These are phyloP conservation scores for Paralagenidium karlingii DNA, from an alignment of 352 stramenopile species.

Conservation along the genomic window DNA sequence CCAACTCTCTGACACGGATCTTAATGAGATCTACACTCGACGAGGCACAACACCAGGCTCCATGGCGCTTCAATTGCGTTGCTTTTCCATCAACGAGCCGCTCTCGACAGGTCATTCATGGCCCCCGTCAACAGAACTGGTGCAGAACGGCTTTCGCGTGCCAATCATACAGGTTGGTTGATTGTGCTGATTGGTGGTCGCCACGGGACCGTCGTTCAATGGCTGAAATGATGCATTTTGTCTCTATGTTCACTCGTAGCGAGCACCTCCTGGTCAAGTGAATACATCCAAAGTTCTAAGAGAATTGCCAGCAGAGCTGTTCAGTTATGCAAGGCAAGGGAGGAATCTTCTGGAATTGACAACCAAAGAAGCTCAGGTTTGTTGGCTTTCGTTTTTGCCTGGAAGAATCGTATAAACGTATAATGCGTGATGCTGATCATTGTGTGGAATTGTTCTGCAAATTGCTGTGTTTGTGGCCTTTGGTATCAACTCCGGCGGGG, in stretches of 20 bases:
- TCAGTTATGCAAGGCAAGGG: slow-evolving; percentile 49
- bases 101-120: slow-evolving; percentile 56
- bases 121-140: slow-evolving; percentile 50
- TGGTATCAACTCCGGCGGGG: no score
- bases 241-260: no score
- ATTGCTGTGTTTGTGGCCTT: no score
- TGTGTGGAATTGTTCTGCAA: no score
- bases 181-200: neutral
- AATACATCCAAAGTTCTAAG: slow-evolving; percentile 75
- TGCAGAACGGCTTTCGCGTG: slow-evolving; percentile 57
- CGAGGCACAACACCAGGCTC: slow-evolving; percentile 28
- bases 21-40: slow-evolving; percentile 55
- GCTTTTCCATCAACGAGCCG: slow-evolving; percentile 62
- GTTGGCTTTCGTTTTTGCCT: no score
- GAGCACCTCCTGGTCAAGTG: slow-evolving; percentile 50
- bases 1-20: slow-evolving; percentile 49
- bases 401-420: no score
- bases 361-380: slow-evolving; percentile 52
- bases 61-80: slow-evolving; percentile 66
- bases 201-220: no score
- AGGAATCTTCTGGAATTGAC: slow-evolving; percentile 64
- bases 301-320: slow-evolving; percentile 62
- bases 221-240: no score
- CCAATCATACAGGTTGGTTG: slow-evolving; percentile 53
- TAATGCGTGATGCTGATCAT: no score